These are phyloP conservation scores for Beauveria rudraprayagi DNA, from an alignment of 2,329 filamentous ascomycete species.

Conservation along the genomic window DNA sequence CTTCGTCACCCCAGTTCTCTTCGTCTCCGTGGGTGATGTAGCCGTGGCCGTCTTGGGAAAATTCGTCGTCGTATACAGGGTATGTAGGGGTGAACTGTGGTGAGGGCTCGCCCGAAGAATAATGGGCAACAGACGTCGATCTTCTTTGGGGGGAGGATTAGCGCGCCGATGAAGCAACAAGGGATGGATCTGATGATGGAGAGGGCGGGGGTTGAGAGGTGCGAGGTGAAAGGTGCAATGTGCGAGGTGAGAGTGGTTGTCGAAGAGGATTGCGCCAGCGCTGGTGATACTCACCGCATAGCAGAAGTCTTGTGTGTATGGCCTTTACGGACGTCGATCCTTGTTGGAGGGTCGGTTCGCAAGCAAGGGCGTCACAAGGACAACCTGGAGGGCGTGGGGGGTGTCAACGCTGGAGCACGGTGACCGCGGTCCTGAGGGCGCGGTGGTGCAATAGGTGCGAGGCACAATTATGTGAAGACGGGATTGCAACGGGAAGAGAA, in stretches of 20 bases:
- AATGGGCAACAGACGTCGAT: conserved; percentile 6
- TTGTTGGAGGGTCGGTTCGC: conserved; percentile 9
- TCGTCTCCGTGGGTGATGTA: conserved; percentile 8
- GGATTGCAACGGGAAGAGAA: background rate
- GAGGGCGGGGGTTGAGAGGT: conserved; percentile 3
- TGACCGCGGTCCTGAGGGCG: conserved; percentile 2
- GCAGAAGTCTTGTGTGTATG: conserved; percentile 19
- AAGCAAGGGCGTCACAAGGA: conserved; percentile 10
- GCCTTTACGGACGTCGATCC: conserved; percentile 11
- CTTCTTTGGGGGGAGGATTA: conserved; percentile 4
- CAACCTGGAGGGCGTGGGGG: background rate
- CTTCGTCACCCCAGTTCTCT: conserved; percentile 7
- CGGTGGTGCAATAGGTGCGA: conserved; percentile 2
- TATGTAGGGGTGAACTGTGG: conserved; percentile 1
- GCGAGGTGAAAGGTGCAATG: no score
- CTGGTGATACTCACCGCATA: conserved; percentile 35
- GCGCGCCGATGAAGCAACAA: conserved; percentile 2
- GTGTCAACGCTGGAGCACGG: conserved; percentile 7
- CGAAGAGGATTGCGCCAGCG: conserved; percentile 8
- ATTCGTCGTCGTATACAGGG: background rate
- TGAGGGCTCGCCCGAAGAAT: conserved; percentile 11
- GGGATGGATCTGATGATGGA: background rate
- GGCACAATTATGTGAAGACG: background rate
- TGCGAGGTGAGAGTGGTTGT: conserved; percentile 7
- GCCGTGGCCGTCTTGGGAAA: conserved; percentile 4